A percentile compares a stretch with the other conserved stretches of the same genome.
Evolutionary conservation across 225 moss, liverwort and hornwort species (phyloP).

Genomic region (Marchantia polymorpha): DNA sequence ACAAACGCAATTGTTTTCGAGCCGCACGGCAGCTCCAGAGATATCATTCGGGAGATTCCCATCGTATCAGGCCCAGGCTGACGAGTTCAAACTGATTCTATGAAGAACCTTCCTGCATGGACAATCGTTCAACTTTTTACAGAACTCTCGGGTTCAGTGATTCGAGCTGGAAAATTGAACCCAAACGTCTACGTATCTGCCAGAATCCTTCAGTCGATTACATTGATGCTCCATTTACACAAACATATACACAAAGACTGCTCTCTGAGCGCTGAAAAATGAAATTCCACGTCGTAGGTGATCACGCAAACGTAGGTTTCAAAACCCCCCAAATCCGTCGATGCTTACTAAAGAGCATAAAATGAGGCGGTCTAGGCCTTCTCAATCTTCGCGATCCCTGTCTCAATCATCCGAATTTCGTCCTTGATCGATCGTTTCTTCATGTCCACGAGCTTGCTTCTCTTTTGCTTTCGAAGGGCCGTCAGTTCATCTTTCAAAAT

Average conservation of each 20-base stretch:
- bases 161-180: not conserved
- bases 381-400: constrained; percentile 61
- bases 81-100: not conserved
- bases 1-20: constrained; percentile 5
- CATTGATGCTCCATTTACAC: not conserved
- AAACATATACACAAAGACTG: constrained; percentile 8
- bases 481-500: constrained; percentile 55
- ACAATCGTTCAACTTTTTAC: not conserved
- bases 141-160: not conserved
- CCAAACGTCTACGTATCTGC: not conserved
- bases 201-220: not conserved
- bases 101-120: not conserved
- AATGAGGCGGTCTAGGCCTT: constrained; percentile 29
- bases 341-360: not conserved
- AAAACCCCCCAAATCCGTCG: constrained; percentile 4
- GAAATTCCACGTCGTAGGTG: not conserved
- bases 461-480: constrained; percentile 66
- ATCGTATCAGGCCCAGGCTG: not conserved
- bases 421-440: constrained; percentile 82
- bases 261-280: not conserved
- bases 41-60: not conserved
- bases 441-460: constrained; percentile 64
- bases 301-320: not conserved
- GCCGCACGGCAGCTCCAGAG: not conserved
- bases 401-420: constrained; percentile 63